A percentile compares a stretch with the other conserved stretches of the same genome.
These are phyloP conservation scores for Tolypocladium endophyticum DNA, from an alignment of 2,329 filamentous ascomycete species.

Conservation along the genomic window DNA sequence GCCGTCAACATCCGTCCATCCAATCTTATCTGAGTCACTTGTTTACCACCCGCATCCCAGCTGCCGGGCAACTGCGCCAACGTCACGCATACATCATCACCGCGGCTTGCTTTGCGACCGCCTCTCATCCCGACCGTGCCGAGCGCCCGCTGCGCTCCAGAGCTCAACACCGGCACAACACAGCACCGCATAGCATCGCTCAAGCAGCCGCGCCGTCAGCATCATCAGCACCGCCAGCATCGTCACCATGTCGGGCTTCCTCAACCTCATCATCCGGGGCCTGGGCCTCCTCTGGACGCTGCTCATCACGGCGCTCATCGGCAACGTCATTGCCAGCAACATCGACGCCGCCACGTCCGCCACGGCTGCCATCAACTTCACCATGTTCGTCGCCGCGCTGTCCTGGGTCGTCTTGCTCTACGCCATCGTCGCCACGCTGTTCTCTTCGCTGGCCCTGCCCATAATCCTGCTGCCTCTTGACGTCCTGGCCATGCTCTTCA, in stretches of 20 bases:
- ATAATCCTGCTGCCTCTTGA: conserved; percentile 47
- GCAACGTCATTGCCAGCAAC: conserved; percentile 46
- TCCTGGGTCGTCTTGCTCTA: conserved; percentile 56
- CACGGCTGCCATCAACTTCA: conserved; percentile 45
- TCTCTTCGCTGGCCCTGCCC: conserved; percentile 40
- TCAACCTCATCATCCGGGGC: conserved; percentile 35
- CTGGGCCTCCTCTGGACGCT: conserved; percentile 41
- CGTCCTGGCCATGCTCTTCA: conserved; percentile 52
- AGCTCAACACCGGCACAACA: neutral
- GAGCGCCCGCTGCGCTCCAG: neutral
- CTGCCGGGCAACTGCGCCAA: neutral
- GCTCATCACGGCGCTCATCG: conserved; percentile 44
- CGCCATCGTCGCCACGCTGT: conserved; percentile 46
- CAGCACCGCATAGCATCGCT: neutral
- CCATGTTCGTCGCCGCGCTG: conserved; percentile 60
- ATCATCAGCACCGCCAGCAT: neutral
- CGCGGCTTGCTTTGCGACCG: too few relatives aligned
- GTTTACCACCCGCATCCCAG: neutral
- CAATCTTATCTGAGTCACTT: neutral
- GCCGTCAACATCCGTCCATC: neutral
- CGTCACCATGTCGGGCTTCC: conserved; percentile 20
- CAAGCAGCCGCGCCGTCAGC: neutral
- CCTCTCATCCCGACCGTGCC: neutral
- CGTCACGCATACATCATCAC: neutral
- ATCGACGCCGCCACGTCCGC: conserved; percentile 29